A percentile compares a stretch with the other conserved stretches of the same genome.
These are phyloP conservation scores for Aspergillus affinis DNA, from an alignment of 495 filamentous ascomycete species.

Conservation along the genomic window DNA sequence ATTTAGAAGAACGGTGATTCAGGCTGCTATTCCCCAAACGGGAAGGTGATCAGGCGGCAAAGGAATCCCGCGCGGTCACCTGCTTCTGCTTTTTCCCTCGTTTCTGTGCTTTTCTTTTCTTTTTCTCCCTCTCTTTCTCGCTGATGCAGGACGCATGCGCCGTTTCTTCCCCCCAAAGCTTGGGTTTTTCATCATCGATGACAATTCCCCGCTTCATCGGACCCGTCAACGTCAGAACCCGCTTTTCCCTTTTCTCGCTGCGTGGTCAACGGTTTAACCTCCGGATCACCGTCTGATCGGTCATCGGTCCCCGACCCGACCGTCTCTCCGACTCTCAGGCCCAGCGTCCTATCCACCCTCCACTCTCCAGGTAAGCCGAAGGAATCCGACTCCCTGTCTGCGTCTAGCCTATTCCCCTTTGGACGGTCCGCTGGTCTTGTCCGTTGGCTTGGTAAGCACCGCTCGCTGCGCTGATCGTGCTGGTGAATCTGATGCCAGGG, in stretches of 20 bases:
- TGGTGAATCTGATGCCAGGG: not conserved
- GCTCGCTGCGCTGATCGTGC: not conserved
- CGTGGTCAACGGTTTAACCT: not conserved
- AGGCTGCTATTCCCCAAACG: not conserved
- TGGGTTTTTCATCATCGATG: too few species aligned
- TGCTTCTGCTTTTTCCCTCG: not conserved
- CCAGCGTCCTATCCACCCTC: not conserved
- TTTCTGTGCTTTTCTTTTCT: not conserved
- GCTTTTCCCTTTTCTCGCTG: not conserved
- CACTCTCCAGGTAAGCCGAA: not conserved
- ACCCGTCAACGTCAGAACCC: not conserved
- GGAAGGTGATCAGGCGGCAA: not conserved
- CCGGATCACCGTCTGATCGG: slow-evolving; percentile 10
- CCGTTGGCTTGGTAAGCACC: not conserved
- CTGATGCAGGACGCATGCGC: too few species aligned
- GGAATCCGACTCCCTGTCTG: not conserved
- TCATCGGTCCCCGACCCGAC: slow-evolving; percentile 14
- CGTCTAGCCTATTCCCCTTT: not conserved
- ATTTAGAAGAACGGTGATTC: not conserved
- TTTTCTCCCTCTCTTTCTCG: not conserved
- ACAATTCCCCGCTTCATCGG: too few species aligned
- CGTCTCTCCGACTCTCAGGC: slow-evolving; percentile 7
- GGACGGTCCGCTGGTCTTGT: not conserved
- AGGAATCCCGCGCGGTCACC: not conserved
- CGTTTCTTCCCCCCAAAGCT: not conserved